Conservation (phyloP, 2,329 filamentous ascomycete species). For the Thielaviopsis populi region DNA sequence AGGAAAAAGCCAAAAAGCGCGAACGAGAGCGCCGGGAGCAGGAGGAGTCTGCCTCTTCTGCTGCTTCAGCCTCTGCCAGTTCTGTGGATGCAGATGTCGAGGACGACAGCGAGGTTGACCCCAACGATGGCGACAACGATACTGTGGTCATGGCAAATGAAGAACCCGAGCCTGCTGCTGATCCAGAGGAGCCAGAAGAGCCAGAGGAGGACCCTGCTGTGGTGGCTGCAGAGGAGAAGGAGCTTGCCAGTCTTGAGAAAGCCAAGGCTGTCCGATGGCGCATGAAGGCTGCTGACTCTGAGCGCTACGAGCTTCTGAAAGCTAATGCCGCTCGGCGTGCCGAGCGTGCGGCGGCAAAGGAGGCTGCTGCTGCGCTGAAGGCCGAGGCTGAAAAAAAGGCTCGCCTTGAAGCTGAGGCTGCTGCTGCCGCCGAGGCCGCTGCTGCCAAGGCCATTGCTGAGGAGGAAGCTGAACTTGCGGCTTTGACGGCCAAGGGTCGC, state of each 20-base stretch:
- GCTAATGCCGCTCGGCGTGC: conserved; percentile 8
- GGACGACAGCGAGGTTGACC: conserved; percentile 5
- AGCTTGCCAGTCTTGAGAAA: conserved; percentile 11
- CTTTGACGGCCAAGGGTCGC: not conserved
- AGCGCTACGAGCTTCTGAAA: conserved; percentile 10
- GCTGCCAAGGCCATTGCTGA: not conserved
- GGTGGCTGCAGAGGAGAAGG: conserved; percentile 9
- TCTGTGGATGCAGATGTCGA: conserved; percentile 14
- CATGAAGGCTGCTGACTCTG: not conserved
- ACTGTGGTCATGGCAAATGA: conserved; percentile 16
- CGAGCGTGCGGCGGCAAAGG: conserved; percentile 10
- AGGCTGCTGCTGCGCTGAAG: conserved; percentile 4
- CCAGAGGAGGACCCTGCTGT: conserved; percentile 13
- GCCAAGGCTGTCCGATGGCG: conserved; percentile 2
- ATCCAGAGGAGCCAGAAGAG: conserved; percentile 10
- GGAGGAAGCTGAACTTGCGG: conserved; percentile 9
- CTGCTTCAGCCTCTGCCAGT: conserved; percentile 7
- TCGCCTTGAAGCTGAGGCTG: conserved; percentile 2
- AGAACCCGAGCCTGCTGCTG: not conserved
- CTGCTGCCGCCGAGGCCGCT: not conserved
- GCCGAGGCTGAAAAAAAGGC: conserved; percentile 1
- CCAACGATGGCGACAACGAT: conserved; percentile 14
- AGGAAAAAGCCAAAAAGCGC: conserved; percentile 1
- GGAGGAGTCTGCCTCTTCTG: conserved; percentile 14
- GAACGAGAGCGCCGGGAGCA: conserved; percentile 11